A percentile compares a stretch with the other conserved stretches of the same genome.
Conservation (phyloP, 345 rosid genomes). For the Dipteronia sinensis region DNA sequence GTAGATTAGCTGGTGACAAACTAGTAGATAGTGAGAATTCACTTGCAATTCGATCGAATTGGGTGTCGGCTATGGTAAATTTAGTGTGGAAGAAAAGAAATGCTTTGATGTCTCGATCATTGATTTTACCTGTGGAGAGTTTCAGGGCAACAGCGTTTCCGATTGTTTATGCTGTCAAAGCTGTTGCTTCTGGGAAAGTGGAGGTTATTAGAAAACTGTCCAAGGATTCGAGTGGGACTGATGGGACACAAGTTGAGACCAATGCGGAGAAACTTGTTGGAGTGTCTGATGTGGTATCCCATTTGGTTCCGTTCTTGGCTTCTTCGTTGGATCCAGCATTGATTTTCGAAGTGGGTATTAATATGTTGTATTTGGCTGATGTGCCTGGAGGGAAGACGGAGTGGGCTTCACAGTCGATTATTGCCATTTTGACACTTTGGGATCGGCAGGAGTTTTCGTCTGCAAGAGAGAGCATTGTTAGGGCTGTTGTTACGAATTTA, state of each 20-base stretch:
- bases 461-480: conserved; percentile 95
- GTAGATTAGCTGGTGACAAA: conserved; percentile 93
- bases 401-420: conserved; percentile 96
- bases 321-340: conserved; percentile 93
- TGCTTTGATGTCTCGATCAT: conserved; percentile 81
- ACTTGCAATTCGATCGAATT: conserved; percentile 81
- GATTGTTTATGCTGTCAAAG: conserved; percentile 80
- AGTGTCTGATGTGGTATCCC: conserved; percentile 83
- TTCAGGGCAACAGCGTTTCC: conserved; percentile 88
- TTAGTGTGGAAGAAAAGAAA: conserved; percentile 78
- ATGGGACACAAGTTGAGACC: conserved; percentile 55
- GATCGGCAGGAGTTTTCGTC: conserved; percentile 98
- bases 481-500: conserved; percentile 91
- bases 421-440: conserved; percentile 95
- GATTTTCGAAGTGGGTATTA: conserved; percentile 95
- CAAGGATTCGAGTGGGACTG: conserved; percentile 47
- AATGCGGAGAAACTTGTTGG: conserved; percentile 88
- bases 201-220: conserved; percentile 77
- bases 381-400: conserved; percentile 98
- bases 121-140: conserved; percentile 85
- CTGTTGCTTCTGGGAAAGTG: conserved; percentile 83
- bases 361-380: conserved; percentile 94
- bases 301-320: conserved; percentile 86
- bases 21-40: conserved; percentile 94
- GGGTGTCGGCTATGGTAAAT: conserved; percentile 90